Evolutionary conservation across 495 filamentous ascomycete species (phyloP).

Genomic region (Durotheca rogersii): DNA sequence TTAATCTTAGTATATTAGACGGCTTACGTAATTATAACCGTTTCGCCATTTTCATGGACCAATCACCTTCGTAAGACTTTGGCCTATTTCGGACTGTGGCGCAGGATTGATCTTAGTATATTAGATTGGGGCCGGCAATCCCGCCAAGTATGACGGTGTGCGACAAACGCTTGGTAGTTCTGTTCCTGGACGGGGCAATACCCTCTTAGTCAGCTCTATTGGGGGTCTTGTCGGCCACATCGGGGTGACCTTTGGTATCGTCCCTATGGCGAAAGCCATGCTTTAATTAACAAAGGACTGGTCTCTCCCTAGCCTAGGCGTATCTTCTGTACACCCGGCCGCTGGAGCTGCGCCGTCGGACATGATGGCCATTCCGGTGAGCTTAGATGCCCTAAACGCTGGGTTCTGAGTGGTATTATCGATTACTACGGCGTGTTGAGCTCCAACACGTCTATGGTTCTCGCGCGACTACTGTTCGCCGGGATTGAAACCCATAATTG

Average conservation of each 20-base stretch:
- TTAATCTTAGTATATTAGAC: no score
- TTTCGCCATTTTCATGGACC: no score
- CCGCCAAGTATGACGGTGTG: constrained; percentile 36
- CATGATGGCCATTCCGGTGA: constrained; percentile 41
- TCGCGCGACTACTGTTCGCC: constrained; percentile 38
- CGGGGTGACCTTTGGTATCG: constrained; percentile 49
- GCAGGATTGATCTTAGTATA: no score
- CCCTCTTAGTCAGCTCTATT: constrained; percentile 41
- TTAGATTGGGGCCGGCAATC: no score
- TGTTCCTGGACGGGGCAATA: constrained; percentile 37
- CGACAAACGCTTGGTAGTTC: constrained; percentile 36
- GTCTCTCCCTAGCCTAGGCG: constrained; percentile 49
- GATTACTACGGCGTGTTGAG: constrained; percentile 58
- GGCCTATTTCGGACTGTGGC: no score
- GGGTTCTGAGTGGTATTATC: constrained; percentile 45
- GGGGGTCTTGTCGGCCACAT: constrained; percentile 55
- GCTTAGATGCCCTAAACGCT: constrained; percentile 36
- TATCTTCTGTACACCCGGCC: constrained; percentile 41
- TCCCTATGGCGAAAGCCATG: constrained; percentile 47
- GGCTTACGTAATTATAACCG: no score
- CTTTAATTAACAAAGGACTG: constrained; percentile 48
- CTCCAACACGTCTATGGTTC: constrained; percentile 49
- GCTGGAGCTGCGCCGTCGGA: constrained; percentile 34
- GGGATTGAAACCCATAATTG: constrained; percentile 23
- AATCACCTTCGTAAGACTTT: no score